phyloP scores from a whole-genome alignment of 768 basidiomycete species.

The Lyophyllum atratum region DNA sequence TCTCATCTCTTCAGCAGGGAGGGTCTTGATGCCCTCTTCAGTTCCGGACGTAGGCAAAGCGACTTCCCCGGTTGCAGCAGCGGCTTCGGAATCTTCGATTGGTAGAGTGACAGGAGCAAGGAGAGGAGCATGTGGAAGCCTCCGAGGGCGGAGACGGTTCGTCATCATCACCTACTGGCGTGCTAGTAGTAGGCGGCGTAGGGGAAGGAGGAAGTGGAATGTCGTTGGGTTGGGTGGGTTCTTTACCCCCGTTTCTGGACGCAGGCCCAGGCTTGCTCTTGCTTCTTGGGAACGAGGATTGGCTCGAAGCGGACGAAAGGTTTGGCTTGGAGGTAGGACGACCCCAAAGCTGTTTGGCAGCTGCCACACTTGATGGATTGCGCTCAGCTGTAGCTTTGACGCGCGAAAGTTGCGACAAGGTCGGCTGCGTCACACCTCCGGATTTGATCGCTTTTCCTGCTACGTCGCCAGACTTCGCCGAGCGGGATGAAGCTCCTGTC shows the following conservation, averaged over 20 bases:
- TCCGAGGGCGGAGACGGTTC: neutral
- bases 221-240: constrained; percentile 30
- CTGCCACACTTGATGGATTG: constrained; percentile 1
- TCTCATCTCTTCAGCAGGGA: neutral
- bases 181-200: constrained; percentile 3
- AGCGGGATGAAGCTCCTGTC: neutral
- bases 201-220: constrained; percentile 41
- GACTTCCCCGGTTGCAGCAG: neutral
- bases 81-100: neutral
- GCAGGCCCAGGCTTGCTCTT: constrained; percentile 4
- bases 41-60: neutral
- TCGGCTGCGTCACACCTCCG: constrained; percentile 25
- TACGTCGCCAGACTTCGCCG: neutral
- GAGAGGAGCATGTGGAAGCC: neutral
- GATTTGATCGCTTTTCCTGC: constrained; percentile 8
- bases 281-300: neutral
- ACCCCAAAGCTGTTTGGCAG: constrained; percentile 15
- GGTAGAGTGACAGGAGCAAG: neutral
- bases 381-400: constrained; percentile 18
- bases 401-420: constrained; percentile 29
- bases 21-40: neutral
- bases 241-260: constrained; percentile 5
- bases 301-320: constrained; percentile 11
- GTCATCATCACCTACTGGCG: neutral
- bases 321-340: constrained; percentile 17